Percentiles rank a stretch among this genome's conserved stretches.
Conservation (phyloP, 176 grass and related monocot species). For the Carex kokanica region DNA sequence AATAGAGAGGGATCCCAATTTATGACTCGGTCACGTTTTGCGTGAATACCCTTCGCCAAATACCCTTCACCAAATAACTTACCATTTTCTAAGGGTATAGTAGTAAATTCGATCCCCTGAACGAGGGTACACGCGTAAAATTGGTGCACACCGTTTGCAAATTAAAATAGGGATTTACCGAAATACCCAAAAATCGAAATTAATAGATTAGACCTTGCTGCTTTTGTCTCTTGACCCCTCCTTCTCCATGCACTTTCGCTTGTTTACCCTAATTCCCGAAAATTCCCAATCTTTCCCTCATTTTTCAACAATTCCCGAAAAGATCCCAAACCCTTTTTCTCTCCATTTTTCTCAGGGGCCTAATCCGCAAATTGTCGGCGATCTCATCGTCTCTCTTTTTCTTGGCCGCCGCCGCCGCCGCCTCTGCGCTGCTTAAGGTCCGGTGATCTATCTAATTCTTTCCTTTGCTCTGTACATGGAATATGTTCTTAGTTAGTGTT, state of each 20-base stretch:
- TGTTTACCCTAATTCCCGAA: slow-evolving; percentile 29
- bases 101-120: neutral
- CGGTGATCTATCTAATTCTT: slow-evolving; percentile 4
- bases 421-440: neutral
- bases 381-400: neutral
- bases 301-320: slow-evolving; percentile 19
- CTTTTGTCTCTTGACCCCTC: slow-evolving; percentile 22
- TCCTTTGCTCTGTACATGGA: neutral
- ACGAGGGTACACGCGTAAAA: neutral
- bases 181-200: slow-evolving; percentile 28
- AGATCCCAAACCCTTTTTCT: slow-evolving; percentile 11
- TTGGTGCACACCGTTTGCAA: neutral
- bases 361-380: slow-evolving; percentile 11
- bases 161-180: slow-evolving; percentile 23
- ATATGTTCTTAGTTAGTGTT: neutral
- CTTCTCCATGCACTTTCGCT: slow-evolving; percentile 28
- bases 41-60: slow-evolving; percentile 22
- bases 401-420: neutral
- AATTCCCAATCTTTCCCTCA: slow-evolving; percentile 25
- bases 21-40: slow-evolving; percentile 14
- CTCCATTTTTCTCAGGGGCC: slow-evolving; percentile 11
- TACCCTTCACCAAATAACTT: too few relatives aligned
- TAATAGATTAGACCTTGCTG: slow-evolving; percentile 25
- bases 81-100: neutral
- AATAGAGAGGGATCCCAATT: slow-evolving; percentile 16